Conservation (phyloP, 305 asterid genomes). For the Fraxinus dipetala region DNA sequence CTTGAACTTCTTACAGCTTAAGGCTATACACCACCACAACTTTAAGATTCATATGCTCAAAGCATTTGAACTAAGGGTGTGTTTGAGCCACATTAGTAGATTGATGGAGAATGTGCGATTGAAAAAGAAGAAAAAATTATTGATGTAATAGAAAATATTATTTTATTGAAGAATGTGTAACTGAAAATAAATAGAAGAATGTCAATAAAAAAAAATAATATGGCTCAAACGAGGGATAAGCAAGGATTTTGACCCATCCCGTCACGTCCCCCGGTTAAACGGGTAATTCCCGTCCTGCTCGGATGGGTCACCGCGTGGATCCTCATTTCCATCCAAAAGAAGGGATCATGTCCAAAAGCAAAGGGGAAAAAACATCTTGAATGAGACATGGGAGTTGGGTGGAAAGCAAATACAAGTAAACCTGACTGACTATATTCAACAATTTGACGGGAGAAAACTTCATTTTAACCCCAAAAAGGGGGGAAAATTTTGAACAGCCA, state of each 20-base stretch:
- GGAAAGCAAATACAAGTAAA: neutral
- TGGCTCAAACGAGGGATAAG: no score
- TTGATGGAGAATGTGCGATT: no score
- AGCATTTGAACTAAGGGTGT: neutral
- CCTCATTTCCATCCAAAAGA: neutral
- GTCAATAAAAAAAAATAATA: no score
- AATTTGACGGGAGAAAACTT: neutral
- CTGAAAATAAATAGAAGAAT: no score
- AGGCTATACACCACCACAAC: neutral
- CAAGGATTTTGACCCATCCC: neutral
- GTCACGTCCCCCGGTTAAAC: neutral
- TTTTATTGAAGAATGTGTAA: no score
- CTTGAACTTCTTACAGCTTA: neutral
- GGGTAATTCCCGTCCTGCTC: neutral
- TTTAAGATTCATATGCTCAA: neutral
- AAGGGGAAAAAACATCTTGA: neutral
- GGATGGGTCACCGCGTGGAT: neutral
- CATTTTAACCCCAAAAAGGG: neutral
- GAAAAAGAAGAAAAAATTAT: no score
- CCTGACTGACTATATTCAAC: neutral
- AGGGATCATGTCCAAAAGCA: neutral
- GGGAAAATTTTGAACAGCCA: neutral
- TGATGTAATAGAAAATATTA: no score
- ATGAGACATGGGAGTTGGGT: neutral
- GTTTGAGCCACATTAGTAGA: no score